These are phyloP conservation scores for Colletotrichum ledebouriae DNA, from an alignment of 2,329 filamentous ascomycete genomes.

Conservation along the genomic window DNA sequence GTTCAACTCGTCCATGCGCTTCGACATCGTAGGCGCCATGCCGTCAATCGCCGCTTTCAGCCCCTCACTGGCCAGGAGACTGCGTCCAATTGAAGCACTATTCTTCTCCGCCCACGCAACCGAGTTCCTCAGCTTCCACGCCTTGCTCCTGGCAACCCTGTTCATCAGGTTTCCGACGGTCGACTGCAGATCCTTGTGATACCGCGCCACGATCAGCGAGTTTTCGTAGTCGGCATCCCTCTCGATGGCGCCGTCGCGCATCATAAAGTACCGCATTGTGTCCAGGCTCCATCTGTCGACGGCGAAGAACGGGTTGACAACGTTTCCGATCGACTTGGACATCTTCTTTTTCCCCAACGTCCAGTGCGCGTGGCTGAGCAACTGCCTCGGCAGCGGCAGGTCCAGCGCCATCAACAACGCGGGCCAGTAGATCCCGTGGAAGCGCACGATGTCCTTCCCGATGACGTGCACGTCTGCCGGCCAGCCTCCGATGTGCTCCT, in stretches of 20 bases:
- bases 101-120: slow-evolving; percentile 53
- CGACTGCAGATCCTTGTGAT: slow-evolving; percentile 82
- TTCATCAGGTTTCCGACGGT: slow-evolving; percentile 85
- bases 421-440: slow-evolving; percentile 98
- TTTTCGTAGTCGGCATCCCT: slow-evolving; percentile 92
- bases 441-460: slow-evolving; percentile 95
- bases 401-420: slow-evolving; percentile 92
- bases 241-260: slow-evolving; percentile 81
- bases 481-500: slow-evolving; percentile 78
- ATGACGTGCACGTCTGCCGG: slow-evolving; percentile 93
- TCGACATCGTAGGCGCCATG: slow-evolving; percentile 51
- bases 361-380: slow-evolving; percentile 96
- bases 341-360: slow-evolving; percentile 93
- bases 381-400: slow-evolving; percentile 80
- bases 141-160: slow-evolving; percentile 76
- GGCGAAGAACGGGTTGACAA: slow-evolving; percentile 93
- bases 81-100: background rate
- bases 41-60: slow-evolving; percentile 46
- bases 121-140: slow-evolving; percentile 76
- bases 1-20: slow-evolving; percentile 73
- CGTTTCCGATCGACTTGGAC: slow-evolving; percentile 95
- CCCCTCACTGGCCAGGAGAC: slow-evolving; percentile 43
- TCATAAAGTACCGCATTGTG: slow-evolving; percentile 89
- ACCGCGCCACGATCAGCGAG: slow-evolving; percentile 77
- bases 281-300: slow-evolving; percentile 91